Evolutionary conservation across 2,329 filamentous ascomycete genomes (phyloP), one percentile per base, ranked within the genome.

Genomic region (Proliferodiscus dingleyae): DNA sequence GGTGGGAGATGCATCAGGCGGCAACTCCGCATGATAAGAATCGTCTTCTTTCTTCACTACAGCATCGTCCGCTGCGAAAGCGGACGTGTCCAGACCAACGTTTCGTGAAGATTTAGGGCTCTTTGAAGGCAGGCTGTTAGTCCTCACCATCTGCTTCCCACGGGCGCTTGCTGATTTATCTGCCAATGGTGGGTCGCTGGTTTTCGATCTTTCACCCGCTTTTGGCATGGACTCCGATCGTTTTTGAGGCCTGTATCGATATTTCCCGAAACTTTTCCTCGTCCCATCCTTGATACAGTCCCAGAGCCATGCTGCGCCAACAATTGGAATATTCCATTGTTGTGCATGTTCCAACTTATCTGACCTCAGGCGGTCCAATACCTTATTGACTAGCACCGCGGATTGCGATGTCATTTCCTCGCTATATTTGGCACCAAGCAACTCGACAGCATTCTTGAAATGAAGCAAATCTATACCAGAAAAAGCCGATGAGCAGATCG

Each of bases 271-370:
- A 9, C 72, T 59, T 45, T 75, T 68, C 56, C 68, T 70, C 43
- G 70, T 64, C 23, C 78, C 78, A 0, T 69, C 77, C 58, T 74
- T 71, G 41, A 96, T 81, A 54, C 86, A 93, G 41, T 83, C 77
- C 83, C 87, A 93, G 2, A 98, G 71, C 93, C 93, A 98, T 18
- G 84, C 78, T 15, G 80, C 78, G 6, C 77, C 77, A 9, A 97
- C 86, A n/a, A 91, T 80, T 2, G 89, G 87, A 9, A 97, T 84
- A 4, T 76, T 75, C 73, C 87, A 87, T 56, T 83, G 75, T 7
- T 80, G 64, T 0, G 89, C 89, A 60, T 88, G 83, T 36, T 84
- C 80, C 15, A 93, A 70, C 66, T 98, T 98, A 53, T 93, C 85
- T 46, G 72, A 76, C 63, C 77, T 69, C 67, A 89, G 36, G 61